A percentile compares a stretch with the other conserved stretches of the same genome.
phyloP scores from a whole-genome alignment of 1,284 basidiomycete genomes.

The Malassezia sp. region DNA sequence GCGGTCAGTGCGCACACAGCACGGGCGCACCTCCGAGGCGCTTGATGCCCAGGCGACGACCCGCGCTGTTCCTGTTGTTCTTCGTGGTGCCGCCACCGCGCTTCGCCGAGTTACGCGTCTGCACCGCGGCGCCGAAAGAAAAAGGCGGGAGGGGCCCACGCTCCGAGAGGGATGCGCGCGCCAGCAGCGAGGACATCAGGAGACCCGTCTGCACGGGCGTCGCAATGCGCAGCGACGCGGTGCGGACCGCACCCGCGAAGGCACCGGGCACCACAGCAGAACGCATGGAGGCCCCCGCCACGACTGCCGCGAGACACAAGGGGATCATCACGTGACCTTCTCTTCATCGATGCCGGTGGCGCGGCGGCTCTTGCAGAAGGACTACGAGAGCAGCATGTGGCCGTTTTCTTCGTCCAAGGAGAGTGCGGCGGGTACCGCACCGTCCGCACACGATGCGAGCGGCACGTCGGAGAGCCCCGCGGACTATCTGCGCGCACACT shows the following conservation, averaged over 20 bases:
- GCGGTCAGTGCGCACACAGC: background rate
- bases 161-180: slow-evolving; percentile 1
- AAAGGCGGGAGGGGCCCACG: slow-evolving; percentile 39
- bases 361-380: too few species aligned
- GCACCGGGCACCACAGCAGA: background rate
- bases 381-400: too few species aligned
- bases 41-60: slow-evolving; percentile 45
- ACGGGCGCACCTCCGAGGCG: slow-evolving; percentile 21
- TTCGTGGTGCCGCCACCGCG: slow-evolving; percentile 44
- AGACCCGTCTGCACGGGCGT: slow-evolving; percentile 13
- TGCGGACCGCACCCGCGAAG: slow-evolving; percentile 7
- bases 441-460: background rate
- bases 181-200: slow-evolving; percentile 1
- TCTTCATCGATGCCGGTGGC: too few species aligned
- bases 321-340: too few species aligned
- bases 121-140: slow-evolving; percentile 35
- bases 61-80: slow-evolving; percentile 44
- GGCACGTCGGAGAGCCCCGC: slow-evolving; percentile 3
- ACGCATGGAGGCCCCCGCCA: background rate
- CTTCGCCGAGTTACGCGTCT: slow-evolving; percentile 46
- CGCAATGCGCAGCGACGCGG: slow-evolving; percentile 28
- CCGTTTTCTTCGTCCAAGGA: slow-evolving; percentile 10
- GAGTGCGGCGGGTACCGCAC: background rate
- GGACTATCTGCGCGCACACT: slow-evolving; percentile 27
- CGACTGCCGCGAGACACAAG: too few species aligned